phyloP scores from a whole-genome alignment of 2,329 filamentous ascomycete genomes.

The Chaetomium sp. region DNA sequence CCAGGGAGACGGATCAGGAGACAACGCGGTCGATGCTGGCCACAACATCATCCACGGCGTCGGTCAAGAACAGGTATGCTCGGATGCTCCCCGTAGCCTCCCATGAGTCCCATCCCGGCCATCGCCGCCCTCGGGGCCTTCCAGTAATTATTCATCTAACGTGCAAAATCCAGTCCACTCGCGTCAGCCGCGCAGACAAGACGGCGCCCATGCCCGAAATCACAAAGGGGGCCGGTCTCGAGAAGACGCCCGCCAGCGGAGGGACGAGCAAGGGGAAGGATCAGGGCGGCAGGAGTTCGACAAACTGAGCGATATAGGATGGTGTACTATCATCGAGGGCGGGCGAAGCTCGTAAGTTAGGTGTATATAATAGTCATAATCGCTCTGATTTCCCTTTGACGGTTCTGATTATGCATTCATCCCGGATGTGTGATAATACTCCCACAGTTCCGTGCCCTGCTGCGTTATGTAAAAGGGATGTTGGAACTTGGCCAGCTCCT shows the following conservation, averaged over 20 bases:
- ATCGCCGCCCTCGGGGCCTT: neutral
- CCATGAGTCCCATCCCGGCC: neutral
- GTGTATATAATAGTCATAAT: neutral
- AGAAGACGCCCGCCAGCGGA: constrained; percentile 47
- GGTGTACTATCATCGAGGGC: neutral
- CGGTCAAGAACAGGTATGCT: constrained; percentile 43
- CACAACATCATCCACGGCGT: constrained; percentile 51
- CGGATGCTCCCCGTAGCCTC: too few relatives aligned
- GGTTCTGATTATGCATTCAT: neutral
- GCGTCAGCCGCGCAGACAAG: constrained; percentile 53
- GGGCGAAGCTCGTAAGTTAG: neutral
- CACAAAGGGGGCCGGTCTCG: constrained; percentile 48
- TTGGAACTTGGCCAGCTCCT: too few relatives aligned
- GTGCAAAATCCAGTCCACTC: constrained; percentile 32
- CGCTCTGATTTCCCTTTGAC: neutral
- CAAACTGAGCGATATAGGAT: neutral
- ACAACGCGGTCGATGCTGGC: constrained; percentile 49
- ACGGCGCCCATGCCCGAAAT: constrained; percentile 51
- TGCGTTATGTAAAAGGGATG: too few relatives aligned
- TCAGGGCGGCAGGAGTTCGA: constrained; percentile 42
- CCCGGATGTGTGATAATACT: too few relatives aligned
- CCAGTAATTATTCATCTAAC: neutral
- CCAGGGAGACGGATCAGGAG: constrained; percentile 50
- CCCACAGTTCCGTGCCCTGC: neutral
- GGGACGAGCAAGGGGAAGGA: constrained; percentile 50